Percentiles rank a stretch among this genome's conserved stretches.
Conservation (phyloP, 139 green algal species). For the Auxenochlorella pyrenoidosa region DNA sequence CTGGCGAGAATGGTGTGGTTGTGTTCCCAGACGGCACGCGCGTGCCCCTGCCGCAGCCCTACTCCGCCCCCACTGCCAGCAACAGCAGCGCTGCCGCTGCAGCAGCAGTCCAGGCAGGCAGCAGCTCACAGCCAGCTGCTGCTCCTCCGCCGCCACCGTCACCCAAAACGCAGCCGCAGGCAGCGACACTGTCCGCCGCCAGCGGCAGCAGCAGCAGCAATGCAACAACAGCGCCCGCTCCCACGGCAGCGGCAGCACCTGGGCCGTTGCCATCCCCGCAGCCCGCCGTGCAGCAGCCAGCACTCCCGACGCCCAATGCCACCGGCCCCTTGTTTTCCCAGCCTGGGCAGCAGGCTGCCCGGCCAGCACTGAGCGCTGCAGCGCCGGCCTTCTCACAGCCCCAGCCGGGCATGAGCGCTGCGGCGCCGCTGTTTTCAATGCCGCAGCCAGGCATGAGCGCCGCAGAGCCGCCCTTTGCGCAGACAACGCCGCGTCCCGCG, state of each 20-base stretch:
- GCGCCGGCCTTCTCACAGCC: neutral
- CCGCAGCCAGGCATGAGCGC: neutral
- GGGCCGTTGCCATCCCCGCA: neutral
- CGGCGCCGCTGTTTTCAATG: neutral
- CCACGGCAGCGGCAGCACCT: neutral
- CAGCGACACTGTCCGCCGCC: neutral
- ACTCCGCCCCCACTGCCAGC: neutral
- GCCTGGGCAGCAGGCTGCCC: too few relatives aligned
- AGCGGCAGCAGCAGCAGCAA: slow-evolving; percentile 3
- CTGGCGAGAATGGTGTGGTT: neutral
- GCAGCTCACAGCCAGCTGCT: too few relatives aligned
- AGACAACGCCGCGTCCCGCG: neutral
- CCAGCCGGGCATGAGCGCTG: neutral
- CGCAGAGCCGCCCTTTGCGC: neutral
- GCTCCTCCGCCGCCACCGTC: too few relatives aligned
- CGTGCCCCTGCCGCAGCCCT: slow-evolving; percentile 13
- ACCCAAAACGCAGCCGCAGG: too few relatives aligned
- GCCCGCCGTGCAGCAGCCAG: neutral
- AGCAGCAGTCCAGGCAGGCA: neutral
- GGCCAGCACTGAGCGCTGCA: neutral
- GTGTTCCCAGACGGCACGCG: neutral
- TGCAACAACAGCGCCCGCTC: neutral
- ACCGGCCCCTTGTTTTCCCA: neutral
- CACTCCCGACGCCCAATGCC: neutral
- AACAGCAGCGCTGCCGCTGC: neutral